Conservation (phyloP, 2,329 filamentous ascomycete species). For the Chaetoscypha palmicola region DNA sequence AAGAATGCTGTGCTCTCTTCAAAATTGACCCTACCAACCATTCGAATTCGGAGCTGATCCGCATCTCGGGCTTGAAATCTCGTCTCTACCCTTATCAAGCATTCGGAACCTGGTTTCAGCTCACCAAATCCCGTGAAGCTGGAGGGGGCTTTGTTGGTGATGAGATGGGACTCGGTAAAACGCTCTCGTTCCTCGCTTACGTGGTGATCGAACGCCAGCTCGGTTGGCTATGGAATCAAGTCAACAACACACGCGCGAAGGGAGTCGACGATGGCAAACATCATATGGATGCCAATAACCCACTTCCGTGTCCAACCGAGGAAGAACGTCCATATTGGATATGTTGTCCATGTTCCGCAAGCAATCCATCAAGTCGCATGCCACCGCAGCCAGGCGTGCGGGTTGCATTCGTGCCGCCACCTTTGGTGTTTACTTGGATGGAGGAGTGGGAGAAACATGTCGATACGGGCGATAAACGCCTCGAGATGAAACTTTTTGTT, state of each 20-base stretch:
- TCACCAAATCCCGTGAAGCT: slow-evolving; percentile 38
- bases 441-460: slow-evolving; percentile 17
- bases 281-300: not conserved
- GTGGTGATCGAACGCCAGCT: slow-evolving; percentile 29
- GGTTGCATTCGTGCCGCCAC: slow-evolving; percentile 16
- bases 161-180: slow-evolving; percentile 53
- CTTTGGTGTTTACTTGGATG: slow-evolving; percentile 15
- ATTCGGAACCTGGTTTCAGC: slow-evolving; percentile 20
- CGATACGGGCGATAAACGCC: slow-evolving; percentile 3
- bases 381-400: slow-evolving; percentile 14
- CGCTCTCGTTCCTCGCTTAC: slow-evolving; percentile 41
- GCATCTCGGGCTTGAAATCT: slow-evolving; percentile 15
- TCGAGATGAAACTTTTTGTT: slow-evolving; percentile 14
- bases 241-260: slow-evolving; percentile 1
- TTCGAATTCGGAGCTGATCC: slow-evolving; percentile 8
- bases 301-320: slow-evolving; percentile 1
- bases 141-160: slow-evolving; percentile 52
- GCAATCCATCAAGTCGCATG: slow-evolving; percentile 9
- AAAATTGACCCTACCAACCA: slow-evolving; percentile 11
- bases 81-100: slow-evolving; percentile 21
- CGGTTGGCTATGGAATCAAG: slow-evolving; percentile 10
- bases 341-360: slow-evolving; percentile 15
- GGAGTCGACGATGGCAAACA: slow-evolving; percentile 4
- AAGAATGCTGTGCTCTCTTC: slow-evolving; percentile 17
- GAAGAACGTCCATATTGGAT: slow-evolving; percentile 14